Evolutionary conservation across 2,329 filamentous ascomycete genomes (phyloP).

Genomic region (Colletotrichum kahawae): DNA sequence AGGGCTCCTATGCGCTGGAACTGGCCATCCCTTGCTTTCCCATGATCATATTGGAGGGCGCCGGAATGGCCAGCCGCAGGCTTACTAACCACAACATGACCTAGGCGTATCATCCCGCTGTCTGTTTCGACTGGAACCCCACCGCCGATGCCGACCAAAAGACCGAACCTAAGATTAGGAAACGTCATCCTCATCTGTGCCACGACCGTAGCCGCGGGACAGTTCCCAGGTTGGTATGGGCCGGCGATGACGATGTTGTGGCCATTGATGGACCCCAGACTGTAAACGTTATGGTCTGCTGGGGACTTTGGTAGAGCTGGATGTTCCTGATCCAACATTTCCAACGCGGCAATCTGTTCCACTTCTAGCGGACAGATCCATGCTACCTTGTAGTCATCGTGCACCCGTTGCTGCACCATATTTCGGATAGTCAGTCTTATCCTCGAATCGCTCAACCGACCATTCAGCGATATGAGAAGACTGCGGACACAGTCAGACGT

Average conservation of each 20-base stretch:
- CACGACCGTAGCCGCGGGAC: slow-evolving; percentile 25
- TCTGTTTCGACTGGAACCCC: slow-evolving; percentile 22
- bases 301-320: background rate
- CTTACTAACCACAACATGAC: background rate
- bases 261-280: slow-evolving; percentile 19
- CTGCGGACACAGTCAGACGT: background rate
- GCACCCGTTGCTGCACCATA: background rate
- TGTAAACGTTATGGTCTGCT: slow-evolving; percentile 29
- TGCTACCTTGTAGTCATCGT: background rate
- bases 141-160: slow-evolving; percentile 30
- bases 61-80: background rate
- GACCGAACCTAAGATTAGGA: background rate
- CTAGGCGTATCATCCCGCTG: background rate
- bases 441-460: background rate
- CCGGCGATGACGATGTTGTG: slow-evolving; percentile 31
- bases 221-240: slow-evolving; percentile 21
- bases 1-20: background rate
- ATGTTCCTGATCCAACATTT: background rate
- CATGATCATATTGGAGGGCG: background rate
- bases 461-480: background rate
- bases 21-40: background rate
- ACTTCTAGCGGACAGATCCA: background rate
- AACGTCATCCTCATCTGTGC: slow-evolving; percentile 21
- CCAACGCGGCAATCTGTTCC: background rate
- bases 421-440: background rate